These are phyloP conservation scores for Penicillium sp. DNA, from an alignment of 2,329 filamentous ascomycete genomes.

Conservation along the genomic window DNA sequence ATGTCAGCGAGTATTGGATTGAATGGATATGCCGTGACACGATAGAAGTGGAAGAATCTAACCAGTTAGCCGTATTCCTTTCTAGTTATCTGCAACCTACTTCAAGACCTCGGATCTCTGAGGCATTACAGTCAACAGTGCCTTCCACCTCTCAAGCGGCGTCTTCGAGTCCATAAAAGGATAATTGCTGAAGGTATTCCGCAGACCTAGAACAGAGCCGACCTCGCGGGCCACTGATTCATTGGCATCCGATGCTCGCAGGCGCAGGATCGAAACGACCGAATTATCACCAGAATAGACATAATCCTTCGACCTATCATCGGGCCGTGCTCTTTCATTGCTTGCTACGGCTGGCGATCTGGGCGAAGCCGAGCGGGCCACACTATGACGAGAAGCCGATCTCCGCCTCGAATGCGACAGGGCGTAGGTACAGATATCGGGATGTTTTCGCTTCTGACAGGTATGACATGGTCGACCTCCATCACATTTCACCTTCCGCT, in stretches of 20 bases:
- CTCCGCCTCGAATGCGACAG: not conserved
- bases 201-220: constrained; percentile 32
- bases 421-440: constrained; percentile 31
- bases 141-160: constrained; percentile 27
- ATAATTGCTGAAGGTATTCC: constrained; percentile 34
- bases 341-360: not conserved
- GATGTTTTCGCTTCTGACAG: constrained; percentile 30
- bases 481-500: constrained; percentile 41
- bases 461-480: constrained; percentile 31
- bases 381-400: not conserved
- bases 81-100: constrained; percentile 11
- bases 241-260: constrained; percentile 28
- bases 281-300: constrained; percentile 36
- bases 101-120: constrained; percentile 29
- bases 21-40: constrained; percentile 31
- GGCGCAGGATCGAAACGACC: constrained; percentile 31
- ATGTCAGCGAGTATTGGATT: constrained; percentile 35
- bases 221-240: constrained; percentile 30
- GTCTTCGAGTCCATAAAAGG: constrained; percentile 33
- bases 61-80: not conserved
- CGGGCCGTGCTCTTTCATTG: not conserved
- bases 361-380: not conserved
- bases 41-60: constrained; percentile 37
- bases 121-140: constrained; percentile 26
- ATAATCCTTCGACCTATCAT: constrained; percentile 20